Evolutionary conservation across 1,284 basidiomycete species (phyloP).

Genomic region (Tilletia horrida): DNA sequence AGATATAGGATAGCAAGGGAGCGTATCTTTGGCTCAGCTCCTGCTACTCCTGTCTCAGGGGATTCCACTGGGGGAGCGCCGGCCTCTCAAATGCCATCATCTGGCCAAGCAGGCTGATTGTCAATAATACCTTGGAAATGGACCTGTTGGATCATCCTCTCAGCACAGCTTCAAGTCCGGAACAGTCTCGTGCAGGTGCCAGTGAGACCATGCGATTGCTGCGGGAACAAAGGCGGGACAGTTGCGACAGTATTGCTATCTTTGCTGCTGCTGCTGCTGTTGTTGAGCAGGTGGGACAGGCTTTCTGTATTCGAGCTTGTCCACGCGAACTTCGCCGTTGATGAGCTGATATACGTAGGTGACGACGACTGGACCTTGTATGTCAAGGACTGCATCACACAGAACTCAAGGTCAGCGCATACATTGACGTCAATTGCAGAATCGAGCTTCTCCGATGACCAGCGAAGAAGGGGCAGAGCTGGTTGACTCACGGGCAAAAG

Average conservation of each 20-base stretch:
- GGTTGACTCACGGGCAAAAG: conserved; percentile 38
- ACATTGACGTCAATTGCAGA: background rate
- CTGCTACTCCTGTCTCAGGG: background rate
- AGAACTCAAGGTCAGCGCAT: background rate
- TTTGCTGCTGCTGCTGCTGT: background rate
- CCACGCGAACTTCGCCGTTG: conserved; percentile 53
- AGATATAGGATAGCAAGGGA: conserved; percentile 1
- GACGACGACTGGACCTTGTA: conserved; percentile 51
- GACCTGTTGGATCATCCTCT: background rate
- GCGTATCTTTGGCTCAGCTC: conserved; percentile 3
- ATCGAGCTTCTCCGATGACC: too few species aligned
- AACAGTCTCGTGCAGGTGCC: background rate
- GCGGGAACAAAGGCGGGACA: background rate
- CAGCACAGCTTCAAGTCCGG: background rate
- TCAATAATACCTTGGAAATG: background rate
- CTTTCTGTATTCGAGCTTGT: conserved; percentile 50
- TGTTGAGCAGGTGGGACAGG: background rate
- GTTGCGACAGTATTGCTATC: background rate
- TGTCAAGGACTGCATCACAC: conserved; percentile 49
- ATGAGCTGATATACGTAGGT: conserved; percentile 55
- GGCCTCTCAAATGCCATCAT: background rate
- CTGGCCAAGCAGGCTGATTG: background rate
- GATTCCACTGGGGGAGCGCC: background rate
- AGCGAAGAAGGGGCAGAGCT: too few species aligned
- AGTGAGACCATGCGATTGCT: background rate